Percentiles rank a stretch among this genome's conserved stretches.
Evolutionary conservation across 2,329 filamentous ascomycete species (phyloP).

Genomic region (Rugonectria rugulosa): DNA sequence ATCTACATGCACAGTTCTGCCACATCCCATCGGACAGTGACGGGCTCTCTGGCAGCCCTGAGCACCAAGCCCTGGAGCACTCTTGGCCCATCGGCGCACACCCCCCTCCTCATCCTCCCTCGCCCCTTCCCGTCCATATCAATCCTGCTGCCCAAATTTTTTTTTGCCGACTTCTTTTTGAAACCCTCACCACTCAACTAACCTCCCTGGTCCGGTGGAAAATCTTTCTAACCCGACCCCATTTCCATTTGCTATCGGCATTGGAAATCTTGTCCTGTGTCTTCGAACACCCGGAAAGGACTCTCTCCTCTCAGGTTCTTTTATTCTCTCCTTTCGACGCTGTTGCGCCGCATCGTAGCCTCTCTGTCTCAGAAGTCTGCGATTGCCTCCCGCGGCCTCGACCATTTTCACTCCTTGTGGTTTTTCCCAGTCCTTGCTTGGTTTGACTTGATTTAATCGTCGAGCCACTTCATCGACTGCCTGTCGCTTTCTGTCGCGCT

Average conservation of each 20-base stretch:
- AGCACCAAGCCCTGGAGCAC: slow-evolving; percentile 22
- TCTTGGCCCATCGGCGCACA: slow-evolving; percentile 28
- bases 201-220: slow-evolving; percentile 49
- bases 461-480: slow-evolving; percentile 35
- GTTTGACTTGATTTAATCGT: slow-evolving; percentile 33
- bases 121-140: slow-evolving; percentile 43
- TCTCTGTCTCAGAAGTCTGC: slow-evolving; percentile 42
- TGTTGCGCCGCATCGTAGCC: slow-evolving; percentile 44
- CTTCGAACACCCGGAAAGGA: slow-evolving; percentile 41
- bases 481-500: slow-evolving; percentile 34
- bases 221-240: slow-evolving; percentile 41
- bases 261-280: slow-evolving; percentile 45
- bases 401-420: slow-evolving; percentile 42
- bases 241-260: slow-evolving; percentile 42
- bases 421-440: slow-evolving; percentile 33
- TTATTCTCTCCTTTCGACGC: slow-evolving; percentile 31
- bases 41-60: slow-evolving; percentile 14
- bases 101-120: slow-evolving; percentile 31
- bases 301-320: slow-evolving; percentile 36
- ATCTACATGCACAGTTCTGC: no score
- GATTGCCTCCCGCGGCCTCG: slow-evolving; percentile 33
- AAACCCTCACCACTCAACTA: slow-evolving; percentile 47
- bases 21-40: slow-evolving; percentile 30
- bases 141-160: slow-evolving; percentile 49
- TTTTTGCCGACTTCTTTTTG: slow-evolving; percentile 46